Base-by-base conservation (phyloP, 139 green algal species). In the Yamagishiella unicocca region DNA sequence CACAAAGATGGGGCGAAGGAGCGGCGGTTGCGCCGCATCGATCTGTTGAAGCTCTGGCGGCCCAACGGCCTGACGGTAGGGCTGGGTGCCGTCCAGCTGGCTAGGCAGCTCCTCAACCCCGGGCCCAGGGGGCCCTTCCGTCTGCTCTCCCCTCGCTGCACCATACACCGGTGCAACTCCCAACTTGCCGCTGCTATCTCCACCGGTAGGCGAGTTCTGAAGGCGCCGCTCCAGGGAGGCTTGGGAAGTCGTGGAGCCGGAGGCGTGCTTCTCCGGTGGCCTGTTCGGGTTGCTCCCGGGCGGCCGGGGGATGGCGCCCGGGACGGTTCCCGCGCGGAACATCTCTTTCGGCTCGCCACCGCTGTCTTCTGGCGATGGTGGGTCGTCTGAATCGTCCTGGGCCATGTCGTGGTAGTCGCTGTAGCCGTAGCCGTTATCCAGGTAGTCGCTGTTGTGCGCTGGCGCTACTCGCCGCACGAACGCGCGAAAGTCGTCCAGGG, bases 351-450 rank as follows among this genome's bases (percentile, higher is more conserved):
- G 24, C 58, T 31, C 27, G 35, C 37, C 5, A 2, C 19, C 22
- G 35, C 24, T 0, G 7, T 0, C 33, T 0, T 9, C 2, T 14
- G 0, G 22, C 29, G 17, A 21, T 6, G 2, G 17, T 58, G 58
- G n/a, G n/a, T 40, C 62, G 29, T 42, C n/a, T 42, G 19, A 8
- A 9, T 40, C 62, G n/a, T 21, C 70, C 54, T 78, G 70, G 37
- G 38, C 35, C 70, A 78, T 78, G 45, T 68, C 43, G 2, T 66
- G 17, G n/a, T 67, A 55, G 33, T 86, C 80, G 0, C 19, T 67
- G 43, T 68, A 54, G 64, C 82, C 82, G 82, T 87, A 80, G 19
- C 81, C 81, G 46, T 87, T 54, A 24, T 87, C 82, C 4, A 54
- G 31, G 82, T 87, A 87, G 67, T 87, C 82, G 29, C 0, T 40